Evolutionary conservation across 176 grass and related monocot genomes (phyloP), one percentile per base, ranked within the genome.

Genomic region (Cenchrus fungigraminus): DNA sequence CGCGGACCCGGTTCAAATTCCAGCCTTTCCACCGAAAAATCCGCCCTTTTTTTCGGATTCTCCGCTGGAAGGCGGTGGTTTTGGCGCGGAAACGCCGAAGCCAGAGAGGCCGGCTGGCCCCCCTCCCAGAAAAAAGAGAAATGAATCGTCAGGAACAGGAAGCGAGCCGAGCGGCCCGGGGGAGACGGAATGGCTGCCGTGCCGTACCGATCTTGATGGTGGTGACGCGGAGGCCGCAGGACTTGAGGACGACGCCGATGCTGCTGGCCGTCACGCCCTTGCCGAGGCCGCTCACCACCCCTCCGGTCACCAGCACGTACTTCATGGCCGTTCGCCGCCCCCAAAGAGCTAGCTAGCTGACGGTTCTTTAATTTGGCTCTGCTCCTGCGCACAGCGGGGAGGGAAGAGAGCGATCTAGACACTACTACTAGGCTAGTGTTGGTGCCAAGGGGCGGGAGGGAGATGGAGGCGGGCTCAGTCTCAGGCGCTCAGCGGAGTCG

Each of bases 211-310:
- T 95, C 87, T 98, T 98, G 82, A 98, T 98, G 83, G 87, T 90
- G 65, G 95, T 98, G 84, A 98, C 62, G 31, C 95, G 95, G 68
- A 95, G 85, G 43, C 93, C 93, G 83, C 95, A 95, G 69, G 76
- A 52, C 87, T 90, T 95, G 91, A 98, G 95, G 64, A 98, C 71
- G 86, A 95, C 91, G 53, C 95, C 95, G 77, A 98, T 93, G 87
- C 95, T 93, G 84, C 95, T 98, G 20, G 93, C 93, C 47, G 95
- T 98, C 10, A 98, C 95, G 62, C 95, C 95, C 83, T 98, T 98
- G 73, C 95, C 95, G 78, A 98, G 90, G 6, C 95, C 95, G 65
- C 95, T 98, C 79, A 98, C 89, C 73, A 98, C 95, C 6, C 95
- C 95, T 9, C 95, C 95, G 5, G 93, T 95, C 82, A 98, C 95